Base-by-base conservation (phyloP, 805 yeast species). In the Candida hispaniensis region DNA sequence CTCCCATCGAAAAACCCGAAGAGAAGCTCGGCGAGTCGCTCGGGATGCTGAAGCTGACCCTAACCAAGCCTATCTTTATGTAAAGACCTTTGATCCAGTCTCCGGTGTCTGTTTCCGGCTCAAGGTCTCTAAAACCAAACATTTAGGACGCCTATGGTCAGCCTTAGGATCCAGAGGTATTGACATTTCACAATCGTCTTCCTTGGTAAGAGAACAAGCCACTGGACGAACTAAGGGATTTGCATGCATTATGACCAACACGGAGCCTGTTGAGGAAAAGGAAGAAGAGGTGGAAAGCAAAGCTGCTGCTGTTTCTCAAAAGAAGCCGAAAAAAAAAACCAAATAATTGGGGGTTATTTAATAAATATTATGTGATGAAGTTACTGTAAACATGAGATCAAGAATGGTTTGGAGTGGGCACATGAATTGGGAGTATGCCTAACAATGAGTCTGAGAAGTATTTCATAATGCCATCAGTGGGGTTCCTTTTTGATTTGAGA, bases 91-190 rank as follows among this genome's bases (percentile, higher is more conserved):
- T 46, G 83, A 81, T 50, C 68, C 85, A 2, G 64, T 59, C 11
- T 60, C 72, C 11, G 86, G 86, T 6, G 63, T 73, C 24, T 66
- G 75, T 41, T 67, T 75, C 54, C 66, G 64, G 41, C 71, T 64
- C 50, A 63, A 61, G 41, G 73, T 88, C 1, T 59, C 60, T 43
- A 75, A 76, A 44, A 57, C 66, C 30, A 81, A 82, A 51, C 93
- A 83, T 53, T 67, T 85, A 27, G 73, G 81, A 14, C 67, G 86
- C 45, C 50, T 83, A 14, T 58, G 80, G 51, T 69, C 80, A 30
- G 78, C 80, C 5, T 50, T 83, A 30, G 93, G 93, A 14, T 60
- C 62, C 6, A 46, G 51, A 16, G 45, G 47, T 5, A 52, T 56
- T 14, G 38, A 34, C 16, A 34, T 19, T 8, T 34, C 38, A 32